These are phyloP conservation scores for Colletotrichum lindemuthianum DNA, from an alignment of 2,329 filamentous ascomycete genomes.

Conservation along the genomic window DNA sequence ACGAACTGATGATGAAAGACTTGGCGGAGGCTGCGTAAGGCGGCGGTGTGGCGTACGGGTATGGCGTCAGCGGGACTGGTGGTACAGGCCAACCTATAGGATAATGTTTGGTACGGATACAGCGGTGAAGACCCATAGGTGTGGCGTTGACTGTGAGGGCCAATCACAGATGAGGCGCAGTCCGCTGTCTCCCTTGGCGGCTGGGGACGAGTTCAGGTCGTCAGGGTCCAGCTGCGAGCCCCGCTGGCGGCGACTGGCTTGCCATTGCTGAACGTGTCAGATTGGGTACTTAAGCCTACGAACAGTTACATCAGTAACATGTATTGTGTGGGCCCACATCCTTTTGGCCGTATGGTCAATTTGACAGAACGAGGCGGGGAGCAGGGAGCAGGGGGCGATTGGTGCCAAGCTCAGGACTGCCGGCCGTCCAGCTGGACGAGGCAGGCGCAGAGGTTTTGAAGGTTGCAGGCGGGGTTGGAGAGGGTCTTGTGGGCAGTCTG, in stretches of 20 bases:
- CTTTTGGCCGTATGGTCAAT: no score
- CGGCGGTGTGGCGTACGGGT: no score
- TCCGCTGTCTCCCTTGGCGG: background rate
- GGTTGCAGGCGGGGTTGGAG: background rate
- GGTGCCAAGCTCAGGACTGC: conserved; percentile 7
- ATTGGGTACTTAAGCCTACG: no score
- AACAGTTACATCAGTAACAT: no score
- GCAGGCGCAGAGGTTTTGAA: conserved; percentile 25
- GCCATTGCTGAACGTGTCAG: background rate
- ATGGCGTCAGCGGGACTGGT: no score
- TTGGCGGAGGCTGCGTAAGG: no score
- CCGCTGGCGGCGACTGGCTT: background rate
- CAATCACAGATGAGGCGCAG: conserved; percentile 21
- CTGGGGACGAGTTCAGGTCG: conserved; percentile 1
- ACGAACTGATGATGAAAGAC: no score
- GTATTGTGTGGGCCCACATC: no score
- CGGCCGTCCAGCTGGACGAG: conserved; percentile 19
- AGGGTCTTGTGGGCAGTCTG: background rate
- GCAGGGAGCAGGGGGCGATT: conserved; percentile 7
- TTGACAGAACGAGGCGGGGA: conserved; percentile 9
- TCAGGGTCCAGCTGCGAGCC: conserved; percentile 19
- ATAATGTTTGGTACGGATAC: no score
- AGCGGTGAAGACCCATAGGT: no score
- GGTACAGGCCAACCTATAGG: no score
- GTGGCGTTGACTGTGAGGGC: background rate